phyloP scores from a whole-genome alignment of 2,329 filamentous ascomycete genomes.

The Aspergillaceae sp. region DNA sequence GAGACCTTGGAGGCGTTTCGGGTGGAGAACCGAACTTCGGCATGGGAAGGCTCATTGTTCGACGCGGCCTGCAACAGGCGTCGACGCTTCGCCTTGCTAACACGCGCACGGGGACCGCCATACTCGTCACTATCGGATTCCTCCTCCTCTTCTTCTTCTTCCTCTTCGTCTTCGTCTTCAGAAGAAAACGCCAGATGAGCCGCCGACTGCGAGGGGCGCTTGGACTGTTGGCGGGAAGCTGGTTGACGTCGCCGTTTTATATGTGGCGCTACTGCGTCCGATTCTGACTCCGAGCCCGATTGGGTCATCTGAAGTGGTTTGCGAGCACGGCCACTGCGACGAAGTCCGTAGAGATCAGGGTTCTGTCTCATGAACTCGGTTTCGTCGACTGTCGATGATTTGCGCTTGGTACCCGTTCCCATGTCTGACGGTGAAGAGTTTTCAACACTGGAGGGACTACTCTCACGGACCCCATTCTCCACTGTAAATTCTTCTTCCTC shows the following conservation, averaged over 20 bases:
- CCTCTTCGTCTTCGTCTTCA: neutral
- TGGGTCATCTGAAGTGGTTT: slow-evolving; percentile 55
- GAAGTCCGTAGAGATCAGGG: slow-evolving; percentile 86
- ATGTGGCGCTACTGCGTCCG: slow-evolving; percentile 54
- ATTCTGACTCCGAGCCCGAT: slow-evolving; percentile 58
- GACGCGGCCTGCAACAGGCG: slow-evolving; percentile 58
- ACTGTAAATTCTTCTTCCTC: slow-evolving; percentile 66
- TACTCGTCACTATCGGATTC: slow-evolving; percentile 63
- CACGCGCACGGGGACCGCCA: slow-evolving; percentile 62
- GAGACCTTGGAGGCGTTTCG: slow-evolving; percentile 68
- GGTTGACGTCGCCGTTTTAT: slow-evolving; percentile 44
- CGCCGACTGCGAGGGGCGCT: slow-evolving; percentile 37
- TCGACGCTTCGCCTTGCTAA: slow-evolving; percentile 66
- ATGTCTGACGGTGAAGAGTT: slow-evolving; percentile 65
- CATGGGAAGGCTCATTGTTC: slow-evolving; percentile 56
- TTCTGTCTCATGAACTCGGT: slow-evolving; percentile 83
- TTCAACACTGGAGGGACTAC: slow-evolving; percentile 49
- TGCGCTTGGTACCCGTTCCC: slow-evolving; percentile 62
- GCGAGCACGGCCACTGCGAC: slow-evolving; percentile 69
- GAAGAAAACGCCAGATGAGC: slow-evolving; percentile 55
- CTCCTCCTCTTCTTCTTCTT: neutral
- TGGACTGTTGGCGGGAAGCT: slow-evolving; percentile 45
- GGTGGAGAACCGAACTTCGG: slow-evolving; percentile 86
- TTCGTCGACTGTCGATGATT: slow-evolving; percentile 58
- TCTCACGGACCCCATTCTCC: slow-evolving; percentile 47